Evolutionary conservation across 2,329 filamentous ascomycete genomes (phyloP).

Genomic region (Hypoxylon sp.): DNA sequence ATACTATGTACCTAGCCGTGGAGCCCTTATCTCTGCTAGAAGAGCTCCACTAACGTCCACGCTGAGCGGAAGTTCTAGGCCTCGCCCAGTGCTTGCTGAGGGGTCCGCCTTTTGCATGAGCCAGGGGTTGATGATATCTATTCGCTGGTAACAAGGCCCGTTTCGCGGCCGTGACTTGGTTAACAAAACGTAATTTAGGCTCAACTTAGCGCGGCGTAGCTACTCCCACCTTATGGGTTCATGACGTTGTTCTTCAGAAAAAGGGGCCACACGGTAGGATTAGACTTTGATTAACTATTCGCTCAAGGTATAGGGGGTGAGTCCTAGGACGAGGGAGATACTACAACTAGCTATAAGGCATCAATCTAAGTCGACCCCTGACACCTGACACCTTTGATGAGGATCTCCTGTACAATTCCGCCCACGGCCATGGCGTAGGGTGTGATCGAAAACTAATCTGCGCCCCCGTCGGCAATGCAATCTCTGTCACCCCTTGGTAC

Average conservation of each 20-base stretch:
- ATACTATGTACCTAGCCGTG: neutral
- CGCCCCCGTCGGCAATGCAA: constrained; percentile 32
- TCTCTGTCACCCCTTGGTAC: constrained; percentile 15
- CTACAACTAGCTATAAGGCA: neutral
- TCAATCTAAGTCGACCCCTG: neutral
- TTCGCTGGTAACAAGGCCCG: constrained; percentile 41
- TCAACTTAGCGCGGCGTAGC: constrained; percentile 11
- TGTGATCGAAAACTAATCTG: constrained; percentile 35
- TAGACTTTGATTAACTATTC: neutral
- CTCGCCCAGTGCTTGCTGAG: constrained; percentile 18
- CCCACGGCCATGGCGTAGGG: constrained; percentile 28
- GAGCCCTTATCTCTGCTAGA: constrained; percentile 15
- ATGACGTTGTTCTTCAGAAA: constrained; percentile 9
- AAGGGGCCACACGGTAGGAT: constrained; percentile 23
- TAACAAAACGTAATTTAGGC: constrained; percentile 34
- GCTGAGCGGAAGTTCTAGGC: constrained; percentile 20
- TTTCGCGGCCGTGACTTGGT: constrained; percentile 36
- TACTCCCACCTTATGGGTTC: constrained; percentile 13
- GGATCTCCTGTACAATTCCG: constrained; percentile 7
- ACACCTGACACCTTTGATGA: constrained; percentile 5
- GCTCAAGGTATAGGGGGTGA: neutral
- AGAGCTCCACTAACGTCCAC: neutral
- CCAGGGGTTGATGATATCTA: constrained; percentile 17
- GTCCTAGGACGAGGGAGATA: neutral
- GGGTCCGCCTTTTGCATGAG: constrained; percentile 22